These are phyloP conservation scores for Fusarium sarcochroum DNA, from an alignment of 2,329 filamentous ascomycete genomes.

Conservation along the genomic window DNA sequence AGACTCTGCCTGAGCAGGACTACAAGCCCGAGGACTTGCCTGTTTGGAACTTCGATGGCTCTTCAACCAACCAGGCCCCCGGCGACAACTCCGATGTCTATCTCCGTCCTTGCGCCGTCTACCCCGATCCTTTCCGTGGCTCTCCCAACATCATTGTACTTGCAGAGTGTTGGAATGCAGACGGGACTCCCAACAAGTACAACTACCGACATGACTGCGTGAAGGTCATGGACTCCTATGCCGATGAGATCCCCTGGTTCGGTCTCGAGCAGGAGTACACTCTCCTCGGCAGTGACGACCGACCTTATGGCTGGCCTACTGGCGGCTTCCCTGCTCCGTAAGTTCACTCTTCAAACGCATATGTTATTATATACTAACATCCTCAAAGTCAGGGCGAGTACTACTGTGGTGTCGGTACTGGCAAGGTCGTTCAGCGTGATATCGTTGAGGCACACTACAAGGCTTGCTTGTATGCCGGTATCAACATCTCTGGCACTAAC, in stretches of 20 bases:
- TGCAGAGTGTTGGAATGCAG: conserved; percentile 92
- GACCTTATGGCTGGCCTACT: conserved; percentile 81
- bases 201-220: conserved; percentile 95
- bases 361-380: conserved; percentile 37
- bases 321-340: conserved; percentile 87
- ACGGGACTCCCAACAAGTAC: conserved; percentile 97
- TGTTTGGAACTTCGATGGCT: conserved; percentile 76
- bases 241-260: conserved; percentile 92
- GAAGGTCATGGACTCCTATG: conserved; percentile 90
- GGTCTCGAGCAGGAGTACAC: conserved; percentile 98
- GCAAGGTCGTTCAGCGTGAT: conserved; percentile 98
- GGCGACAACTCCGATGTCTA: conserved; percentile 98
- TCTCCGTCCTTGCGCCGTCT: conserved; percentile 90
- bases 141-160: conserved; percentile 95
- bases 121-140: conserved; percentile 90
- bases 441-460: conserved; percentile 82
- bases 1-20: conserved; percentile 66
- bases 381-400: conserved; percentile 55
- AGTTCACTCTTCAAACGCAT: conserved; percentile 30
- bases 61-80: conserved; percentile 91
- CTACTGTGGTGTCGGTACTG: conserved; percentile 92
- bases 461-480: conserved; percentile 83
- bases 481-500: conserved; percentile 98
- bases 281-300: conserved; percentile 80
- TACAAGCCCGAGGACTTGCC: conserved; percentile 68